Evolutionary conservation across 306 rosid genomes (phyloP), one percentile per base, ranked within the genome.

Genomic region (Cucumis cinereus): DNA sequence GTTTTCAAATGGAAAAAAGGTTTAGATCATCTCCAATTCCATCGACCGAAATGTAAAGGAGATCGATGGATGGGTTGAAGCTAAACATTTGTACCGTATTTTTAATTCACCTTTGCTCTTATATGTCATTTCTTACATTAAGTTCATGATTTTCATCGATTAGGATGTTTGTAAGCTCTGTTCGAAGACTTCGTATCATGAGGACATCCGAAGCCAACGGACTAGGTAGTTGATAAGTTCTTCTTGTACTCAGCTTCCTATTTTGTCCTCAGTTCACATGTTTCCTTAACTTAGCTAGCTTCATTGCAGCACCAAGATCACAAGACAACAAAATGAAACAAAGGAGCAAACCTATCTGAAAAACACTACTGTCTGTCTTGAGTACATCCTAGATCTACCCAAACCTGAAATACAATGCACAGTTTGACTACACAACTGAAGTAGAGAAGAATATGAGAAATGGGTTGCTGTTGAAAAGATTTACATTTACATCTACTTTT

Each of bases 121-220:
- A 13, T 22, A 22, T 43, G 74, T 68, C 8, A 8, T 13, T 24
- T 73, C 23, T 17, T 35, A 75, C 14, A 11, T 20, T 35, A 22
- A 28, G 71, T 43, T 49, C 50, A 40, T 60, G 55, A 3, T 68
- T 79, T 76, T 24, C 77, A 6, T 69, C 60, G 73, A 54, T 53
- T 66, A 89, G 93, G 83, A 89, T 89, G 91, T 89, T 89, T 77
- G 73, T 87, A 8, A 58, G 81, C 80, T 89, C 91, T 0, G 89
- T 87, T 83, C 87, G 84, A 83, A 81, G 91, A 81, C 93, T 89
- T 41, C 82, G 93, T n/a, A 89, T 89, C 82, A 87, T 89, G 93
- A 83, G 87, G 61, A 89, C 93, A 38, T 83, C 91, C 0, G 93
- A 89, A 63, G 89, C 91, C 28, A 87, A 85, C 11, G 89, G 91